Percentiles rank a stretch among this genome's conserved stretches.
phyloP scores from a whole-genome alignment of 2,329 filamentous ascomycete genomes.

The Esteya vermicola region DNA sequence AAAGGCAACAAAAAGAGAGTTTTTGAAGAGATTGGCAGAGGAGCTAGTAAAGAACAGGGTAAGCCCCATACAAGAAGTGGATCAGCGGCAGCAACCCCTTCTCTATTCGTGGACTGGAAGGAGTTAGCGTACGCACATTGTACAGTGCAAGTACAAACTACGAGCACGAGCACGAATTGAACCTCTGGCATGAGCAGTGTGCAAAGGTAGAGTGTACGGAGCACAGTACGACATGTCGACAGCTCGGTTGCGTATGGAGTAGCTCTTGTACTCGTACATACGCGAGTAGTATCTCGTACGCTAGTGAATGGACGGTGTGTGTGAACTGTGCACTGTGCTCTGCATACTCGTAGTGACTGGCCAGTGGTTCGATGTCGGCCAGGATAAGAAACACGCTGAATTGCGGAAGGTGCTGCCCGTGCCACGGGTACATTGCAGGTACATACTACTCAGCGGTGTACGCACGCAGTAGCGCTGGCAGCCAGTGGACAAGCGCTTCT shows the following conservation, averaged over 20 bases:
- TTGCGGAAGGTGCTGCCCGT: not conserved
- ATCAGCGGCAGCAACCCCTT: slow-evolving; percentile 8
- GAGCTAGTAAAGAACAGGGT: slow-evolving; percentile 10
- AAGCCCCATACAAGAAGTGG: slow-evolving; percentile 9
- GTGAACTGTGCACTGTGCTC: not conserved
- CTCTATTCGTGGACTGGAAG: too few relatives aligned
- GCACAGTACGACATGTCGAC: too few relatives aligned
- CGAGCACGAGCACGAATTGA: slow-evolving; percentile 1
- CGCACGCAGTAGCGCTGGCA: too few relatives aligned
- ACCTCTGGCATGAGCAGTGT: too few relatives aligned
- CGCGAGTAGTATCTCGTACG: not conserved
- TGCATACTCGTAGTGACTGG: not conserved
- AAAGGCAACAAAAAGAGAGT: not conserved
- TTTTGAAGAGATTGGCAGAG: slow-evolving; percentile 9
- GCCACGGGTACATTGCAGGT: not conserved
- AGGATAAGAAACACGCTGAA: not conserved
- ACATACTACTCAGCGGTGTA: not conserved
- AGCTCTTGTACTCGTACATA: too few relatives aligned
- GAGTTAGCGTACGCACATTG: too few relatives aligned
- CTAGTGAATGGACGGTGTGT: too few relatives aligned
- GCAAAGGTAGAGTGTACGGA: slow-evolving; percentile 3
- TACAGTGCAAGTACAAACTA: slow-evolving; percentile 1
- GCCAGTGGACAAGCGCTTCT: too few relatives aligned
- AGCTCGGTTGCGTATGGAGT: slow-evolving; percentile 14
- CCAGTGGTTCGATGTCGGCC: not conserved